These are phyloP conservation scores for Suillus occidentalis DNA, from an alignment of 768 basidiomycete genomes.

Conservation along the genomic window DNA sequence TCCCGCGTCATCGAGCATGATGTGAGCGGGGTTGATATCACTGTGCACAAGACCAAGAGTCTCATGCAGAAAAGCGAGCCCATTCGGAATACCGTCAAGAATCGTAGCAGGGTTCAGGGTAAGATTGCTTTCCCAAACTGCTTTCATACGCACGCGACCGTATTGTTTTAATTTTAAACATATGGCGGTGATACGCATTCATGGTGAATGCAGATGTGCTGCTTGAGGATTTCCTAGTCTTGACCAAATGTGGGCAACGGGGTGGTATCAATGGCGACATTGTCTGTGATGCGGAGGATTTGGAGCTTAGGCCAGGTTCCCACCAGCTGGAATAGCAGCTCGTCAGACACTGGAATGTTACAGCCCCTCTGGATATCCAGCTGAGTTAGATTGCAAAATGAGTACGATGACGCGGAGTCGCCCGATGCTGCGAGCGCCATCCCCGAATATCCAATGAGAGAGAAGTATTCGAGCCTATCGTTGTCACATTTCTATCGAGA, in stretches of 20 bases:
- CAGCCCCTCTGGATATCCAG: no score
- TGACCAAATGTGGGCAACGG: neutral
- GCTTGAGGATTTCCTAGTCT: constrained; percentile 6
- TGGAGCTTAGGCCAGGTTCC: no score
- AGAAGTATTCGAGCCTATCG: no score
- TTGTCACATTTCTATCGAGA: no score
- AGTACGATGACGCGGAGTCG: no score
- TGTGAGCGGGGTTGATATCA: constrained; percentile 27
- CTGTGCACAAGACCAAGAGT: constrained; percentile 26
- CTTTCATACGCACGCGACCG: neutral
- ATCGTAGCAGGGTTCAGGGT: neutral
- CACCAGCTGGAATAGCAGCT: no score
- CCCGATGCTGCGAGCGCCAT: no score
- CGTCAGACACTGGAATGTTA: no score
- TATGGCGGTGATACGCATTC: constrained; percentile 21
- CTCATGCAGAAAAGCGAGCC: constrained; percentile 28
- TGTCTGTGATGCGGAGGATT: no score
- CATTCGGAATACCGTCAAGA: constrained; percentile 16
- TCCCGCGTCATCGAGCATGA: constrained; percentile 25
- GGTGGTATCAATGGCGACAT: no score
- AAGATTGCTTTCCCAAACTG: neutral
- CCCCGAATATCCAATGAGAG: no score
- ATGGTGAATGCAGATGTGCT: constrained; percentile 18
- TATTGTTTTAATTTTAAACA: constrained; percentile 12
- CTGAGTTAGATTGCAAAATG: no score